phyloP scores from a whole-genome alignment of 1,139 yeast genomes.

The Fermentozyma sake region DNA sequence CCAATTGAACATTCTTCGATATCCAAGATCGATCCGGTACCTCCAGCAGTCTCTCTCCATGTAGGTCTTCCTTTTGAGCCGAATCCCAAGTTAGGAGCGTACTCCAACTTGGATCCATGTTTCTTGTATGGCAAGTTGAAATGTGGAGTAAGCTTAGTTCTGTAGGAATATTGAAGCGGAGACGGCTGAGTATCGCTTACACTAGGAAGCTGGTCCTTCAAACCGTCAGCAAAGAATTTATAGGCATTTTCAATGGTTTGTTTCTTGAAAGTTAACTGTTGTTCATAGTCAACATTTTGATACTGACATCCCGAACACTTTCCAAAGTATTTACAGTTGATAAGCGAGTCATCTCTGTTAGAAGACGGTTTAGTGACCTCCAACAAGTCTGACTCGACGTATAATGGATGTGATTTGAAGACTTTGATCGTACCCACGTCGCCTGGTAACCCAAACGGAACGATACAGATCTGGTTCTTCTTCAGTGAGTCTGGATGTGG shows the following conservation, averaged over 20 bases:
- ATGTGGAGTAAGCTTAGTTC: conserved; percentile 95
- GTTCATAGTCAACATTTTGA: conserved; percentile 69
- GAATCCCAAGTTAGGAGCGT: conserved; percentile 78
- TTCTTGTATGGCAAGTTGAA: conserved; percentile 72
- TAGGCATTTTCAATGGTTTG: conserved; percentile 80
- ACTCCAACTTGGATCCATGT: conserved; percentile 27
- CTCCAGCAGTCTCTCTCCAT: conserved; percentile 59
- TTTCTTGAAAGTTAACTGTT: conserved; percentile 69
- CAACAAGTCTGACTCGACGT: conserved; percentile 72
- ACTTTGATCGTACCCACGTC: conserved; percentile 68
- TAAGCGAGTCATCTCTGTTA: conserved; percentile 48
- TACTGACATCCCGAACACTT: conserved; percentile 83
- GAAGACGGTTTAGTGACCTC: conserved; percentile 43
- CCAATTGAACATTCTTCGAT: conserved; percentile 94
- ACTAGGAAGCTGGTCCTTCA: conserved; percentile 47
- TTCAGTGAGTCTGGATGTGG: conserved; percentile 48
- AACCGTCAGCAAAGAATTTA: conserved; percentile 59
- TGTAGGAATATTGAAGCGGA: conserved; percentile 69
- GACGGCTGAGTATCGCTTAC: conserved; percentile 70
- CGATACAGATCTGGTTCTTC: conserved; percentile 44
- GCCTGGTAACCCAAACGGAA: conserved; percentile 89
- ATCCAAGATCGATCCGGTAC: conserved; percentile 58
- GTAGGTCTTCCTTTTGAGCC: conserved; percentile 76
- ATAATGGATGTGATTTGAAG: conserved; percentile 72
- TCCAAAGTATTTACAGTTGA: conserved; percentile 43